Conservation (phyloP, 768 basidiomycete genomes). For the Termitomyces sp. region DNA sequence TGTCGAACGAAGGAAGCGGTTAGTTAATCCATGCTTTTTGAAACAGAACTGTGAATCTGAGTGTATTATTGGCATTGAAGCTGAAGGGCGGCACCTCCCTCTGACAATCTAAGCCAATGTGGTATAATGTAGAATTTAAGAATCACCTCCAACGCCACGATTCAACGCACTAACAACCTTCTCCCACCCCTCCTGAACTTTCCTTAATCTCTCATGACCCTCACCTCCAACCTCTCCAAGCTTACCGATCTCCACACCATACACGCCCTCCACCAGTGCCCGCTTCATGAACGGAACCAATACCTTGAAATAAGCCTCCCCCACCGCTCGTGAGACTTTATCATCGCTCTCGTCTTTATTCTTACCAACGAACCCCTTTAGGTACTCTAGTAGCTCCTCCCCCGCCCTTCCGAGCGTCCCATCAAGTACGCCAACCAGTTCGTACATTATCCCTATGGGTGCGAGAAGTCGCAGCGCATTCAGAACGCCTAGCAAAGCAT, state of each 20-base stretch:
- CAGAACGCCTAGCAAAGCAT: slow-evolving; percentile 65
- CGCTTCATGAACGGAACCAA: slow-evolving; percentile 68
- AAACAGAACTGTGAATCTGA: neutral
- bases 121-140: neutral
- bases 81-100: too few species aligned
- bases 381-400: slow-evolving; percentile 41
- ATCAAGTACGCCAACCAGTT: slow-evolving; percentile 49
- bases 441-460: slow-evolving; percentile 50
- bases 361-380: slow-evolving; percentile 14
- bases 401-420: slow-evolving; percentile 41
- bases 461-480: slow-evolving; percentile 82
- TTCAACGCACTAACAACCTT: slow-evolving; percentile 6
- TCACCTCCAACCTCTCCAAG: slow-evolving; percentile 18
- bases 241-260: slow-evolving; percentile 32
- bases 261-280: slow-evolving; percentile 73
- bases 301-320: slow-evolving; percentile 51
- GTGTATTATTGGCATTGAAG: neutral
- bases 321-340: slow-evolving; percentile 38
- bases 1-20: too few species aligned
- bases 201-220: slow-evolving; percentile 16
- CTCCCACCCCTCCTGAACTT: slow-evolving; percentile 30
- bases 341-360: slow-evolving; percentile 16
- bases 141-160: neutral
- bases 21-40: too few species aligned
- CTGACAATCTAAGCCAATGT: neutral